Evolutionary conservation across 2,329 filamentous ascomycete genomes (phyloP), one percentile per base, ranked within the genome.

Genomic region (Cladorrhinum sp.): DNA sequence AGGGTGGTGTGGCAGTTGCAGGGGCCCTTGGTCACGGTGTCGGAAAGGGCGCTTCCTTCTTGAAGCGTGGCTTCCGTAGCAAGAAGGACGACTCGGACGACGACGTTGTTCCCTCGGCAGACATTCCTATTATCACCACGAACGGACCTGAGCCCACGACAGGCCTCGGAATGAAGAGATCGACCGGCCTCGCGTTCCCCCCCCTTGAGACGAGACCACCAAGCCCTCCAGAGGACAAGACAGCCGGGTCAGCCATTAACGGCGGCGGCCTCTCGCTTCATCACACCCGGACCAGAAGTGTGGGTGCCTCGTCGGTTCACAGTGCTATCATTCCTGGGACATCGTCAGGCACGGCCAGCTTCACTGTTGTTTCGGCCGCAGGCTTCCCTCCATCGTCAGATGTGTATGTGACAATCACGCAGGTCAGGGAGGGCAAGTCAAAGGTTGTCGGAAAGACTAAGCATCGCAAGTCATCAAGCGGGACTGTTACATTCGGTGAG

Each of bases 371-470:
- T 12, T 89, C 89, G 2, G 92, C 93, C 0, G 81, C 84, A 2
- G 92, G 90, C 29, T 99, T 88, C 75, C 89, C 92, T 16, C 77
- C 87, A 1, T 85, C 85, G 5, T 82, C 91, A 5, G 91, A 96
- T 71, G 77, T 96, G n/a, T 92, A 91, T 69, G 85, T 96, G 52
- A 77, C 84, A 60, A 78, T 96, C 66, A 87, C 85, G 59, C 85
- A 90, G 66, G 72, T 90, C 32, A 79, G 81, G 20, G 68, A 67
- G 2, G 76, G 85, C 51, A 93, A 89, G 75, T 83, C 79, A 54
- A 97, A 95, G 77, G 85, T 89, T 50, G 79, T 99, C 50, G 87
- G 93, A 77, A 97, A 98, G 80, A 97, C 93, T 22, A 96, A 96
- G 73, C 89, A 95, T 65, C 85, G 90, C 77, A 96, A 96, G 74